Base-by-base conservation (phyloP, 1,284 basidiomycete species). In the Cystobasidium pallidum region DNA sequence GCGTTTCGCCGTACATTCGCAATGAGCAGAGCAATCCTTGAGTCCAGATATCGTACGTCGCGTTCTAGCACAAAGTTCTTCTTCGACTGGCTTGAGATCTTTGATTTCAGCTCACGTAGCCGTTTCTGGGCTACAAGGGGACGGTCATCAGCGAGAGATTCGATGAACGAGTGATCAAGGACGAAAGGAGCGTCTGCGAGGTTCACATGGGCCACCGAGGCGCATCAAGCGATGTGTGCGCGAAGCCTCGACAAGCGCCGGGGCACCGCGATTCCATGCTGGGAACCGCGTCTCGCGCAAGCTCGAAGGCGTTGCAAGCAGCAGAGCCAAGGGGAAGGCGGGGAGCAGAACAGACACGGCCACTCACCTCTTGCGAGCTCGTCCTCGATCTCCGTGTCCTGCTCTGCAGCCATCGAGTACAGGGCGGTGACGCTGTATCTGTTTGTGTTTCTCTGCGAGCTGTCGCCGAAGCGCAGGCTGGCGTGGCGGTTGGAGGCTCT, bases 11-110 rank as follows among this genome's bases (percentile, higher is more conserved):
- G 78, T 75, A 92, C 92, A 80, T 99, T 98, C 82, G 97, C 94
- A 79, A 99, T 99, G 76, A 99, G 86, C 54, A 99, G 85, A 7
- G 94, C 96, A 80, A 99, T 99, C 66, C 96, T 88, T 57, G 91
- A 92, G 84, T 99, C 96, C 66, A 99, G 88, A 82, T 99, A 99
- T 61, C 96, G 89, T 45, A 99, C 96, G 82, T 99, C 96, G 58
- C 95, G 88, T 81, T 99, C 95, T 34, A 99, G 86, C 32, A 99
- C 93, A 80, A 99, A 99, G 83, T 99, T 99, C 86, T 95, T 97
- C 86, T 99, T 99, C 66, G 92, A 95, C 83, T 99, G 96, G 0
- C 92, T 89, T 26, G 94, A 98, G 76, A 99, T 99, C 78, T 93
- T 91, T n/a, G 89, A 87, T 83, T 99, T 99, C 77, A 99, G 86